Evolutionary conservation across 768 basidiomycete genomes (phyloP), one percentile per base, ranked within the genome.

Genomic region (Macrocybe gigantea): DNA sequence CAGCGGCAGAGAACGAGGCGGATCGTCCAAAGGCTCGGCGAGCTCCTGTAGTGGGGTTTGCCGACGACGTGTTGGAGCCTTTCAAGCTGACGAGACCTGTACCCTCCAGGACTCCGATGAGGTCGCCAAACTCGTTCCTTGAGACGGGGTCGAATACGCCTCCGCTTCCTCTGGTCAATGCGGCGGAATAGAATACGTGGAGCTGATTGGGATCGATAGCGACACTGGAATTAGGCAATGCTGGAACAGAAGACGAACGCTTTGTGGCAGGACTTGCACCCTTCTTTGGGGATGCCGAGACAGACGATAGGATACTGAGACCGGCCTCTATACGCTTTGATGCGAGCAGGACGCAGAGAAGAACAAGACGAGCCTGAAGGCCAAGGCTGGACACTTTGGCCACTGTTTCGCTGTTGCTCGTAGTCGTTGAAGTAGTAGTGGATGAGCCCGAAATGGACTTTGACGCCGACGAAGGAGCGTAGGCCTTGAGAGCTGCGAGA

Each of bases 101-200:
- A 3, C 84, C 86, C 64, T 93, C 89, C 34, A 93, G 66, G 41
- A 91, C 67, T 22, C 78, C 75, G 0, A 86, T 57, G 3, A 92
- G 70, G 54, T 93, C 89, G 0, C 73, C 68, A 53, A 93, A 90
- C 56, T 91, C 88, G 59, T 78, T 86, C 7, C 85, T 74, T 7
- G 83, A 86, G 1, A 85, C 86, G 3, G 84, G 72, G 2, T 75
- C 66, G 51, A 88, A 83, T 5, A 78, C 60, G 11, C 74, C 75
- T 11, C 65, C 68, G 14, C 78, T 78, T 8, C 74, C 69, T 33
- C 84, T 76, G 11, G 70, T 69, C 7, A 93, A 75, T 41, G 87
- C 65, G 2, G 70, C 58, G 34, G 66, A 60, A 55, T 92, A 91
- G 61, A 82, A 88, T 0, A 73, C 57, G 49, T 89, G 78, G 13